Base-by-base conservation (phyloP, 148 eudicot species). In the Chenopodium album region DNA sequence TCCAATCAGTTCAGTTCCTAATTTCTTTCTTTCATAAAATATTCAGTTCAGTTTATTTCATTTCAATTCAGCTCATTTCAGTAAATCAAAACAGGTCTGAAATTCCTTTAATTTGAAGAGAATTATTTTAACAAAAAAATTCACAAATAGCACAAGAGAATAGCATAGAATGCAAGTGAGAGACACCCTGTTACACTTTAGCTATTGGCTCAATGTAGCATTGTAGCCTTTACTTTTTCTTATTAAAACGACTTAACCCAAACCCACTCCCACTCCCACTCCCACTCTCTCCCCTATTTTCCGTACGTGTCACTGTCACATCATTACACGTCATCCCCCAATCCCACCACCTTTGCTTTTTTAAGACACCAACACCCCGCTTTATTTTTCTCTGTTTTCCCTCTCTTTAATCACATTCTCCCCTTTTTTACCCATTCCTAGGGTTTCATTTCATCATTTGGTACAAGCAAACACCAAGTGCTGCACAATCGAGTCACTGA, bases 391-490 rank as follows among this genome's bases (percentile, higher is more conserved):
- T 29, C 81, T 66, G 46, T 52, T 73, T 64, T 9, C 64, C 46
- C 56, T 26, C 79, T 48, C 82, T 62, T 56, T 60, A 29, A 46
- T 50, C 78, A 23, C 79, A 19, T n/a, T 65, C 48, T 22, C 28
- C 44, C 26, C 66, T 34, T 75, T 41, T 66, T 68, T 16, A 80
- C 31, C 72, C 77, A 50, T 52, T 74, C 41, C 79, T 83, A 83
- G 90, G 91, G 90, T 88, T 89, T 82, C 78, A 34, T 72, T 41
- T 5, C 63, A 60, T 26, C 63, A 14, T 11, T 62, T 41, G 44
- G 44, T 41, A 41, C 44, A 41, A 41, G 44, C 44, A 41, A 41
- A 41, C 44, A 41, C 7, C 37, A 34, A 34, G 5, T 34, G 37
- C 37, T 34, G 37, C 37, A 34, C 52, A 50, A 77, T 13, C 54